A percentile compares a stretch with the other conserved stretches of the same genome.
Evolutionary conservation across 768 basidiomycete genomes (phyloP).

Genomic region (Suillus lakei): DNA sequence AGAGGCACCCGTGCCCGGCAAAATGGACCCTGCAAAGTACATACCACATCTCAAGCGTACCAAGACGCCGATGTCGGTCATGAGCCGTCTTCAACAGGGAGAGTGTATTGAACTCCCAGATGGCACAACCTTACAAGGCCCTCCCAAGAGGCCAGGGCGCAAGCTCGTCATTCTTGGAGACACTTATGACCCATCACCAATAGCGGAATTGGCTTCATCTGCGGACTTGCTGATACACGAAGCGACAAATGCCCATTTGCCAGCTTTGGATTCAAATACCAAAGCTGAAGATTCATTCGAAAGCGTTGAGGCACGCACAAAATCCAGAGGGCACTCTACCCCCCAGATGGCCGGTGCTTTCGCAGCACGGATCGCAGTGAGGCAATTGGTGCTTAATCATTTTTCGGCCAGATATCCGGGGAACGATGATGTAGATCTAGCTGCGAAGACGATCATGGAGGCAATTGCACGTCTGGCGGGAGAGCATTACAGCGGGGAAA

Average conservation of each 20-base stretch:
- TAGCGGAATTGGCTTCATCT: constrained; percentile 60
- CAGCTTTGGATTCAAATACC: constrained; percentile 60
- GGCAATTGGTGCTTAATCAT: constrained; percentile 77
- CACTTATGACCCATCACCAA: constrained; percentile 78
- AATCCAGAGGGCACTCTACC: constrained; percentile 86
- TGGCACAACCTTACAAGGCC: constrained; percentile 74
- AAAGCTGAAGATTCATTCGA: constrained; percentile 66
- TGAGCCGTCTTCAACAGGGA: constrained; percentile 70
- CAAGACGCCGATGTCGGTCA: constrained; percentile 67
- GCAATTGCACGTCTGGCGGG: constrained; percentile 64
- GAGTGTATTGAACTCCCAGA: constrained; percentile 67
- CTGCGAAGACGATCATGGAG: constrained; percentile 60
- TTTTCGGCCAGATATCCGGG: constrained; percentile 84
- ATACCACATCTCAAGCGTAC: constrained; percentile 72
- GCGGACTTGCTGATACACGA: constrained; percentile 85
- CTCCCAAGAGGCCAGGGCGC: constrained; percentile 65
- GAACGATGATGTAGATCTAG: constrained; percentile 55
- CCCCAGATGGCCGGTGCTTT: constrained; percentile 90
- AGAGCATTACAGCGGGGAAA: constrained; percentile 55
- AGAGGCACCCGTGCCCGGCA: constrained; percentile 77
- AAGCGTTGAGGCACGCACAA: constrained; percentile 64
- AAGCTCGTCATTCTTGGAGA: constrained; percentile 87
- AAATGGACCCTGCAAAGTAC: constrained; percentile 71
- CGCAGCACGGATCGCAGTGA: constrained; percentile 66
- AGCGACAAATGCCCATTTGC: constrained; percentile 86